Evolutionary conservation across 1,139 yeast genomes (phyloP), one percentile per base, ranked within the genome.

Genomic region (Martiniozyma asiatica): DNA sequence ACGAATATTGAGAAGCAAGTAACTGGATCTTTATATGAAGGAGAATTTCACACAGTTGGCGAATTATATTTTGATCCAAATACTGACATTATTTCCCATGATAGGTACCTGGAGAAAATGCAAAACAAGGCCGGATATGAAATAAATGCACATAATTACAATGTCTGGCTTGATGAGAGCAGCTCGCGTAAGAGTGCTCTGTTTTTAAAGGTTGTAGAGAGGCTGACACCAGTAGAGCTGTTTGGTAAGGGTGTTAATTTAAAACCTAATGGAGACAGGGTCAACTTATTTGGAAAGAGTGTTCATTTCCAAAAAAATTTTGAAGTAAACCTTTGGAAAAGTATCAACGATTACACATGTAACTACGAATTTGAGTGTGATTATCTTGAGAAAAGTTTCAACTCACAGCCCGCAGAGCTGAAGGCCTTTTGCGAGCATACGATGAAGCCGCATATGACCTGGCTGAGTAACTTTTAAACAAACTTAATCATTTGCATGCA

Each of bases 21-120:
- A 9, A 45, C 42, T 39, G 55, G 55, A 14, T 50, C 45, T 29
- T 44, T 50, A 44, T 48, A 50, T 28, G 40, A 44, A 25, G 32
- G 39, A 22, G 43, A 40, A 13, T 68, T 63, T 37, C 50, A 53
- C 29, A 65, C 63, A 29, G 56, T 59, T 17, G 62, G 63, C 8
- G 66, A 68, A 73, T 62, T 71, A 2, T 72, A 68, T 41, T 63
- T 51, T 40, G 72, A 68, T 42, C 73, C 74, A 1, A 54, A 56
- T 1, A 59, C 57, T 33, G 74, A 68, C 45, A 58, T 47, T 37
- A 45, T 49, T 18, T 35, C 67, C 59, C 26, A 63, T 55, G 48
- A 58, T 47, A 39, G 47, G 13, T 48, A 40, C 25, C 23, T 24
- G 8, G 43, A 41, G 10, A 45, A 45, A 26, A 43, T 38, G 30